phyloP scores from a whole-genome alignment of 208 protist species.

The Angomonas ambiguus region DNA sequence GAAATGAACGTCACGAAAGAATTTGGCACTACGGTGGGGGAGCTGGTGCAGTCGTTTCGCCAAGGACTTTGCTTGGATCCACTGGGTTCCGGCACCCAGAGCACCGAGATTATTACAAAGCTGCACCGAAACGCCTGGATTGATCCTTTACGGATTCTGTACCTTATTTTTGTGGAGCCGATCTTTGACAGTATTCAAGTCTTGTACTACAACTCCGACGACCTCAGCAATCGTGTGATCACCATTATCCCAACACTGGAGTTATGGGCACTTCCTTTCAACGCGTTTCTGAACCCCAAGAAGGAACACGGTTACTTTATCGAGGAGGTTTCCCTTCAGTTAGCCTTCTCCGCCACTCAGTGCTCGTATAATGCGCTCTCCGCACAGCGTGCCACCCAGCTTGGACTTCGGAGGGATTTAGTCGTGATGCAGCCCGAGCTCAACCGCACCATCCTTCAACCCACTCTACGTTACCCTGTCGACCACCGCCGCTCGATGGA shows the following conservation, averaged over 20 bases:
- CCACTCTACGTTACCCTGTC: slow-evolving; percentile 45
- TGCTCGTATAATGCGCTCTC: slow-evolving; percentile 57
- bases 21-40: slow-evolving; percentile 58
- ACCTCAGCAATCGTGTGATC: slow-evolving; percentile 49
- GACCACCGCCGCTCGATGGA: slow-evolving; percentile 52
- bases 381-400: slow-evolving; percentile 51
- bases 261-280: slow-evolving; percentile 84
- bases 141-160: slow-evolving; percentile 74
- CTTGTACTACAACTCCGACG: slow-evolving; percentile 58
- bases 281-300: slow-evolving; percentile 71
- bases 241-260: slow-evolving; percentile 75
- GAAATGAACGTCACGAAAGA: slow-evolving; percentile 81
- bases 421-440: slow-evolving; percentile 57
- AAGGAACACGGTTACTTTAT: slow-evolving; percentile 65
- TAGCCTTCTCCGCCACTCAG: slow-evolving; percentile 82
- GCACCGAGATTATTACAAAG: slow-evolving; percentile 49
- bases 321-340: slow-evolving; percentile 77
- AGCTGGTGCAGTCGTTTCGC: slow-evolving; percentile 47
- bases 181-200: slow-evolving; percentile 41
- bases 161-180: slow-evolving; percentile 78
- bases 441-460: slow-evolving; percentile 14
- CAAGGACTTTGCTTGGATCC: slow-evolving; percentile 61
- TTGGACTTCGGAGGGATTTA: slow-evolving; percentile 51
- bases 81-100: slow-evolving; percentile 14
- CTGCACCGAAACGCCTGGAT: slow-evolving; percentile 74